A percentile compares a stretch with the other conserved stretches of the same genome.
Conservation (phyloP, 768 basidiomycete species). For the Auriscalpium orientale region DNA sequence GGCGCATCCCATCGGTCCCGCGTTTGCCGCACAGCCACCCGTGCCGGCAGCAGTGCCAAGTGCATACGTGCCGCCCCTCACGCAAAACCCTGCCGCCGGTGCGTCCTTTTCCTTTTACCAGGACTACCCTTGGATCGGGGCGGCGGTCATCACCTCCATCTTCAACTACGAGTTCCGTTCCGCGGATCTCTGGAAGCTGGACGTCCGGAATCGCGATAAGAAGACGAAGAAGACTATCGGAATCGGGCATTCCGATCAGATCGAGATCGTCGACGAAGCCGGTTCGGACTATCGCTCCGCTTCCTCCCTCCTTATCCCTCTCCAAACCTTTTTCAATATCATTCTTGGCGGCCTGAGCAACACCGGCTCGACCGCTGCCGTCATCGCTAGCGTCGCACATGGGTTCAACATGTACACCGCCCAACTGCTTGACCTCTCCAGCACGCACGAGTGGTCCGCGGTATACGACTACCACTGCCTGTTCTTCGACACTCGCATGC, state of each 20-base stretch:
- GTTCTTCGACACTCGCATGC: not conserved
- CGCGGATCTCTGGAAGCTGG: slow-evolving; percentile 14
- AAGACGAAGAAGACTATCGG: slow-evolving; percentile 1
- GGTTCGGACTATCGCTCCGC: slow-evolving; percentile 8
- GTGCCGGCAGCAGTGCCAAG: too few species aligned
- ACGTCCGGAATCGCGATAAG: slow-evolving; percentile 11
- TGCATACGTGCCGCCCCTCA: not conserved
- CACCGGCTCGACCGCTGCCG: not conserved
- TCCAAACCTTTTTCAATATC: slow-evolving; percentile 11
- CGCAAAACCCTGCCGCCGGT: not conserved
- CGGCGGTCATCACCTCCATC: not conserved
- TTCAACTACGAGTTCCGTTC: slow-evolving; percentile 6
- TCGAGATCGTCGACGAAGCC: slow-evolving; percentile 7
- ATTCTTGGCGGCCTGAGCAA: not conserved
- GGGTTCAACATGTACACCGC: slow-evolving; percentile 2
- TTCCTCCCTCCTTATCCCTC: slow-evolving; percentile 10
- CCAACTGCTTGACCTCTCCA: slow-evolving; percentile 4
- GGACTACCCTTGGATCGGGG: not conserved
- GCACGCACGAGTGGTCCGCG: slow-evolving; percentile 6
- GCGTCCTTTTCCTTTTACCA: not conserved
- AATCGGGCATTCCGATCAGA: slow-evolving; percentile 2
- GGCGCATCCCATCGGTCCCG: too few species aligned
- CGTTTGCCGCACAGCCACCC: too few species aligned
- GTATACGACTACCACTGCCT: slow-evolving; percentile 8
- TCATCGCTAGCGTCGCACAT: not conserved